Percentiles rank a stretch among this genome's conserved stretches.
phyloP scores from a whole-genome alignment of 257 asterid species.

The Henckelia pumila region DNA sequence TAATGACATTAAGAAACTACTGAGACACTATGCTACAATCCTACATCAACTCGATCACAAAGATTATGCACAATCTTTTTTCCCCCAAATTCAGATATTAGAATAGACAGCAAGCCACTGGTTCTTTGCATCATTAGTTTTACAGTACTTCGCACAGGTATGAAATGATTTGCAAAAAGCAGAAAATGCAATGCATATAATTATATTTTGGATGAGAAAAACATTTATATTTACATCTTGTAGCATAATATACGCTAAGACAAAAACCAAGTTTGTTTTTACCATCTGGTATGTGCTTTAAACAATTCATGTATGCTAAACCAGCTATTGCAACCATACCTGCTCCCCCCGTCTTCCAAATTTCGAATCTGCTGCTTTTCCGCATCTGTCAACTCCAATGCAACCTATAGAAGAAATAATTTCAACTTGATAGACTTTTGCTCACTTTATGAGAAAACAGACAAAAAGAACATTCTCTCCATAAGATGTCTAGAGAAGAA shows the following conservation, averaged over 20 bases:
- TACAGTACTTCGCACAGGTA: background rate
- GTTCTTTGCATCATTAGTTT: background rate
- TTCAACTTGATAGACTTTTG: conserved; percentile 1
- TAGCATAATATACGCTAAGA: background rate
- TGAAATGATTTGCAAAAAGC: background rate
- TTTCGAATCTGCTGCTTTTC: conserved; percentile 60
- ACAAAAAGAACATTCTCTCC: background rate
- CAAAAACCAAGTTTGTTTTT: background rate
- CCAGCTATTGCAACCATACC: conserved; percentile 40
- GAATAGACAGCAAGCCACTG: background rate
- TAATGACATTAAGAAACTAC: too few relatives aligned
- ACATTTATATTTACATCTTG: background rate
- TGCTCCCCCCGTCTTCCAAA: conserved; percentile 46
- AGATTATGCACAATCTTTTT: background rate
- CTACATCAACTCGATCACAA: background rate
- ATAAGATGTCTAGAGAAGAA: background rate
- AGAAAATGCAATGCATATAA: background rate
- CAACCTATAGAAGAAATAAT: conserved; percentile 43
- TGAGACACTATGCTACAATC: too few relatives aligned
- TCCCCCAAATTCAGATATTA: background rate
- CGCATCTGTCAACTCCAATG: conserved; percentile 72
- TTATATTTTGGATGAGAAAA: background rate
- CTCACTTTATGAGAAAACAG: background rate
- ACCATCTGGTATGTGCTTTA: background rate
- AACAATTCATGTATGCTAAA: conserved; percentile 6